These are phyloP conservation scores for Blastomyces emzantsi DNA, from an alignment of 2,329 filamentous ascomycete genomes.

Conservation along the genomic window DNA sequence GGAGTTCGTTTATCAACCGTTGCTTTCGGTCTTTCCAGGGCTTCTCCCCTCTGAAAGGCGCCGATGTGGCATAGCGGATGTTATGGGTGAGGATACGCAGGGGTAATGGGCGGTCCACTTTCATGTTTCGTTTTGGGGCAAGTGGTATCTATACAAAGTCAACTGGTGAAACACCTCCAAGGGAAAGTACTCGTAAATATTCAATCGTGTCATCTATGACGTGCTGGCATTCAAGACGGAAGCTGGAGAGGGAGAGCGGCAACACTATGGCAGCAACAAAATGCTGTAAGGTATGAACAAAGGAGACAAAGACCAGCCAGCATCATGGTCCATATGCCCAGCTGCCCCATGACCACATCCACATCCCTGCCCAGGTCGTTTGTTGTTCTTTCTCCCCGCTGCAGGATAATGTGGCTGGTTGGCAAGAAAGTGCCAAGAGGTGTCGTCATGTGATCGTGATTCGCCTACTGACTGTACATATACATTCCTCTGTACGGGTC, in stretches of 20 bases:
- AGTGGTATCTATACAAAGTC: neutral
- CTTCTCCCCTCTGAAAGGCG: slow-evolving; percentile 43
- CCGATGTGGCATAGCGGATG: slow-evolving; percentile 47
- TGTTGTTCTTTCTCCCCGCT: neutral
- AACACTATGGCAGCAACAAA: neutral
- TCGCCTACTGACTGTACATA: neutral
- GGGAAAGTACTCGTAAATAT: neutral
- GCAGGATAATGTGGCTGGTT: neutral
- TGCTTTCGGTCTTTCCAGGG: slow-evolving; percentile 42
- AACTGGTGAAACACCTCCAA: neutral
- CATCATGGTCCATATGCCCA: neutral
- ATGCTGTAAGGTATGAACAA: neutral
- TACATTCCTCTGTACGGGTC: neutral
- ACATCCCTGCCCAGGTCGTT: too few relatives aligned
- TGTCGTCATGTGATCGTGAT: neutral
- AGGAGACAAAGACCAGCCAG: neutral
- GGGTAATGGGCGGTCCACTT: slow-evolving; percentile 23
- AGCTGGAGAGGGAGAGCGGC: neutral
- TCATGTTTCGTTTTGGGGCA: slow-evolving; percentile 10
- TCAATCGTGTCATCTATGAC: neutral
- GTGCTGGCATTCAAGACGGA: too few relatives aligned
- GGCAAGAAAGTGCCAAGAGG: neutral
- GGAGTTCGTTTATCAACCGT: slow-evolving; percentile 40
- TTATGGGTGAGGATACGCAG: slow-evolving; percentile 49
- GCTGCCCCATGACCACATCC: neutral